Percentiles rank a stretch among this genome's conserved stretches.
Conservation (phyloP, 2,329 filamentous ascomycete species). For the Tolypocladium paradoxum region DNA sequence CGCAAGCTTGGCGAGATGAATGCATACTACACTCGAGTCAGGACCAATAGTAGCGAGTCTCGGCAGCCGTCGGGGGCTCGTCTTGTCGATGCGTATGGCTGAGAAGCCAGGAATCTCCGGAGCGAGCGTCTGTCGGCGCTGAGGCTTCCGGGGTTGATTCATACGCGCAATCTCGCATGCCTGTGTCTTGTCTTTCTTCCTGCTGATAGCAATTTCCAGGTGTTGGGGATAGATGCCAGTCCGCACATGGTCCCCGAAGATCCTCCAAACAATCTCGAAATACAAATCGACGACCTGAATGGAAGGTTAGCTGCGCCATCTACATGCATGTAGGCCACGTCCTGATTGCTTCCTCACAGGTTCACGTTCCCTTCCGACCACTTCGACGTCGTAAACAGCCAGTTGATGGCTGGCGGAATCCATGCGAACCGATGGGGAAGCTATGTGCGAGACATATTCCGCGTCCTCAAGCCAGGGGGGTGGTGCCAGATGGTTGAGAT, state of each 20-base stretch:
- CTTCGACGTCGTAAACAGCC: slow-evolving; percentile 79
- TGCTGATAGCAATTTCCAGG: slow-evolving; percentile 30
- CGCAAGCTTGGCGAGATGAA: not conserved
- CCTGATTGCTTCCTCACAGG: slow-evolving; percentile 16
- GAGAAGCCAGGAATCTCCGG: not conserved
- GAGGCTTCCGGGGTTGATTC: not conserved
- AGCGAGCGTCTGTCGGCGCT: not conserved
- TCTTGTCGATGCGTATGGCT: not conserved
- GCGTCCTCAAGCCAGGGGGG: slow-evolving; percentile 61
- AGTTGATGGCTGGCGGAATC: slow-evolving; percentile 61
- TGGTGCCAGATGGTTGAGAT: slow-evolving; percentile 88
- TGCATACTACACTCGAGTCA: not conserved
- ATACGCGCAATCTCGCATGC: not conserved
- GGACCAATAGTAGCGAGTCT: not conserved
- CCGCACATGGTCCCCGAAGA: slow-evolving; percentile 58
- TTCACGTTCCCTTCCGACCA: slow-evolving; percentile 59
- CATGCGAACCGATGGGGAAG: slow-evolving; percentile 59
- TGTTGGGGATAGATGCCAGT: slow-evolving; percentile 61
- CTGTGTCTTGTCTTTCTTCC: not conserved
- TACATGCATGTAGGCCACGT: not conserved
- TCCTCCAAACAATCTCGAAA: slow-evolving; percentile 53
- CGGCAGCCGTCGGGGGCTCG: not conserved
- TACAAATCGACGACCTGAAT: slow-evolving; percentile 66
- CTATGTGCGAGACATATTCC: slow-evolving; percentile 67
- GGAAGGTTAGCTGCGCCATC: slow-evolving; percentile 32